phyloP scores from a whole-genome alignment of 2,329 filamentous ascomycete species.

The Endocalyx cinctus region DNA sequence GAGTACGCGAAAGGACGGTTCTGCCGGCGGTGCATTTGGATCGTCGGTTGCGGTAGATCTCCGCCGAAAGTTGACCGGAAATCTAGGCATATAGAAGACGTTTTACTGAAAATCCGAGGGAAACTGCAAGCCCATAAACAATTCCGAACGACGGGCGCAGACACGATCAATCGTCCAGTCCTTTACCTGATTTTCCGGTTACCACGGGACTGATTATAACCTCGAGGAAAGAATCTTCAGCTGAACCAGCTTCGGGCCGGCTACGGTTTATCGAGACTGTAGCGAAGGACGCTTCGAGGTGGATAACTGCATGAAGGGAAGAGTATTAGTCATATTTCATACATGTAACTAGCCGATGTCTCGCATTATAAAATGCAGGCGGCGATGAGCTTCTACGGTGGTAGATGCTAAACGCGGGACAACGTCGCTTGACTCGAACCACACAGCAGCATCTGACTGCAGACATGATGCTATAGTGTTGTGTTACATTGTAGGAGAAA shows the following conservation, averaged over 20 bases:
- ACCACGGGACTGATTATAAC: slow-evolving; percentile 6
- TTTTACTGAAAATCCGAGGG: slow-evolving; percentile 13
- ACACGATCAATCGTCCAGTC: slow-evolving; percentile 7
- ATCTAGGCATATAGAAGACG: slow-evolving; percentile 55
- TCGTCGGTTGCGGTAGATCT: slow-evolving; percentile 54
- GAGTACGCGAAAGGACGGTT: slow-evolving; percentile 55
- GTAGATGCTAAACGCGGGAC: too few relatives aligned
- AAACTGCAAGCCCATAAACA: slow-evolving; percentile 22
- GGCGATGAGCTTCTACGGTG: too few relatives aligned
- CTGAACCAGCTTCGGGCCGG: too few relatives aligned
- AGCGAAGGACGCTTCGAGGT: too few relatives aligned
- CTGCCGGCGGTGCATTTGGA: slow-evolving; percentile 45
- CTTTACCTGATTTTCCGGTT: slow-evolving; percentile 5
- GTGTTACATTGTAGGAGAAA: too few relatives aligned
- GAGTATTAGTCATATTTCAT: slow-evolving; percentile 28
- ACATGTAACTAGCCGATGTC: slow-evolving; percentile 21
- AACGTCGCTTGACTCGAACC: too few relatives aligned
- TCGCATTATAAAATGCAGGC: too few relatives aligned
- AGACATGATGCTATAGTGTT: too few relatives aligned
- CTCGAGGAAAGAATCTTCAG: too few relatives aligned
- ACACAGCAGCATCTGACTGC: too few relatives aligned
- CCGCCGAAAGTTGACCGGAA: slow-evolving; percentile 57
- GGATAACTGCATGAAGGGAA: slow-evolving; percentile 37
- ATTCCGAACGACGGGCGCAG: slow-evolving; percentile 5
- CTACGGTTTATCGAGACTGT: too few relatives aligned